Conservation (phyloP, 371 early-diverging fungal species). For the Mucor plumbeus region DNA sequence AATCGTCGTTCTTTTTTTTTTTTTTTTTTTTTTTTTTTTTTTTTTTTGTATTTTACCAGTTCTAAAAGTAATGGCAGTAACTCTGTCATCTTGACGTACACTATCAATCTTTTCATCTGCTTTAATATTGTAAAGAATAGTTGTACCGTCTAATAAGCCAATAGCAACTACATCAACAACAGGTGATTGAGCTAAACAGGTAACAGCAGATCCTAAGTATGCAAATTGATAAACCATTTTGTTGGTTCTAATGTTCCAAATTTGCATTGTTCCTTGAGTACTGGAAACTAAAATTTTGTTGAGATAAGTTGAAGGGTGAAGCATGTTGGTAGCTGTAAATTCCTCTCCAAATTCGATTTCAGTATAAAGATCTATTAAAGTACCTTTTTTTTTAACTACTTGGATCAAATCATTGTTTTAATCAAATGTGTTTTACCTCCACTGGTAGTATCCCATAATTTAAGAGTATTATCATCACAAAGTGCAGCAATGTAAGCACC, state of each 20-base stretch:
- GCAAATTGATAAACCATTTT: conserved; percentile 82
- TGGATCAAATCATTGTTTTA: no score
- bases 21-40: no score
- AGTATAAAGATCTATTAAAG: conserved; percentile 66
- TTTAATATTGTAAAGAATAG: conserved; percentile 84
- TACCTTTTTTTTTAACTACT: no score
- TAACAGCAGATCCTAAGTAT: conserved; percentile 76
- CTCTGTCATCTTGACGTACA: conserved; percentile 84
- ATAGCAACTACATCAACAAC: conserved; percentile 93
- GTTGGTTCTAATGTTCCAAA: conserved; percentile 91
- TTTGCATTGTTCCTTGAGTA: conserved; percentile 85
- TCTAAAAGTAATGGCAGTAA: conserved; percentile 89
- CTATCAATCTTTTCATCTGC: conserved; percentile 75
- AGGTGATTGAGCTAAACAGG: conserved; percentile 84
- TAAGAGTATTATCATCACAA: conserved; percentile 79
- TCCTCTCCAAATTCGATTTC: conserved; percentile 77
- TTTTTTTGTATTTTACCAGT: conserved; percentile 60
- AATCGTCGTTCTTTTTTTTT: neutral
- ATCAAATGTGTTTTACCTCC: conserved; percentile 53
- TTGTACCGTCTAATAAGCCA: conserved; percentile 87
- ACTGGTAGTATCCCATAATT: conserved; percentile 75
- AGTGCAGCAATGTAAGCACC: conserved; percentile 81
- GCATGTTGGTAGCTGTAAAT: conserved; percentile 75
- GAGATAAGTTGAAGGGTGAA: conserved; percentile 96
- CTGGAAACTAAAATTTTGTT: conserved; percentile 93